Base-by-base conservation (phyloP, 2,329 filamentous ascomycete genomes). In the Apiospora koreana region DNA sequence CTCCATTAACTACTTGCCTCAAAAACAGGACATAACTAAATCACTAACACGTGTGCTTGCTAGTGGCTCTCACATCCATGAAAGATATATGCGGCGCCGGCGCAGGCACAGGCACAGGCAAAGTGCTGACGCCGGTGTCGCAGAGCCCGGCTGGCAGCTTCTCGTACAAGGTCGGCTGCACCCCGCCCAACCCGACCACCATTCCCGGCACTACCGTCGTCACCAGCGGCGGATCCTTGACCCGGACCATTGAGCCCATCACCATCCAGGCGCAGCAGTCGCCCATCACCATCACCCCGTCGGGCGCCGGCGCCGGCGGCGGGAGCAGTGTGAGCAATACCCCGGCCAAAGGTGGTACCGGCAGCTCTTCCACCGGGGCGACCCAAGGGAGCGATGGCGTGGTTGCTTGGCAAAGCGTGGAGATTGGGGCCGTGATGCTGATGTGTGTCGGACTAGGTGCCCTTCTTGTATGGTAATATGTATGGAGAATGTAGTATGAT, bases 221-320 rank as follows among this genome's bases (percentile, higher is more conserved):
- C 14, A 10, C 25, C 38, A 66, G 38, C 38, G 62, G 35, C 21
- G 38, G n/a, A 18, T 28, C 64, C 41, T n/a, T 12, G 18, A 38
- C 45, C 42, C 65, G 65, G 42, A 67, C 65, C 25, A 35, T 67
- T 14, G 65, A 18, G 25, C 65, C 42, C 42, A 25, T 67, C 25
- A 67, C 65, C 25, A 46, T 67, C 14, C 25, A 46, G 45, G 65
- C 65, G 9, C 65, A 43, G 42, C 65, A 67, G 25, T 42, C 65
- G 2, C 42, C 45, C 23, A 21, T 67, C 31, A 46, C 65, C 25
- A 18, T 67, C 3, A 35, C 42, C 1, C 25, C 65, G 42, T 8
- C 25, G 16, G 65, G 65, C 42, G 25, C 25, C 42, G 50, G 50
- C 7, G n/a, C 28, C 31, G 21, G 54, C 12, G 28, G 18, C 16